Evolutionary conservation across 441 rosid genomes (phyloP), one percentile per base, ranked within the genome.

Genomic region (Heliophila coronopifolia): DNA sequence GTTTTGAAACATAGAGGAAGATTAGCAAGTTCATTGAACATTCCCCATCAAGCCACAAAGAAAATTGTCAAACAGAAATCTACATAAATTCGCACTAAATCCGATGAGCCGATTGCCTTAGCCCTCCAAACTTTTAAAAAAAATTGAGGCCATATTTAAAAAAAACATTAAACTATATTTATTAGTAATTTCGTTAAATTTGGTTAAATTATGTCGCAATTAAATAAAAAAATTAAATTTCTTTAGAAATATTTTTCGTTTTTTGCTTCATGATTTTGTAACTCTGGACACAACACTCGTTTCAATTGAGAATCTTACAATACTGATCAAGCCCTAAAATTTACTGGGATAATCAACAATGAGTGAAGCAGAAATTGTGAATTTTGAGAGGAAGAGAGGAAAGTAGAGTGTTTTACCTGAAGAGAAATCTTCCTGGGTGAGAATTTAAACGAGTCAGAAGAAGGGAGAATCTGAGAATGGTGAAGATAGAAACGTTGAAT

Each of bases 331-430:
- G 23, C 23, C 2, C 23, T 9, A 9, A 12, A 33, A 33, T 28
- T n/a, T 1, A 43, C 36, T 11, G 23, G 23, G 9, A 9, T 16
- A 2, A 32, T 13, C 7, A 10, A 6, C 24, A 11, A 9, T 2
- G 25, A 6, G 1, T 32, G 17, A 26, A 12, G 11, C 13, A n/a
- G 19, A 20, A 17, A 10, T 32, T 18, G 10, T 22, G 19, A 22
- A 14, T 35, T 6, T 2, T 2, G 44, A n/a, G 15, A 34, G 15
- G 19, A 11, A 49, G 51, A 61, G 23, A 34, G 54, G 6, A 59
- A 42, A 37, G 30, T 30, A 26, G 45, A 18, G 49, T 19, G 26
- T 59, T 48, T n/a, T 40, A 78, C 89, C 89, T 68, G 77, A 58
- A 72, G 48, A 54, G 76, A 56, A 15, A 69, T 60, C 51, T 51